Conservation (phyloP, 257 asterid genomes). For the Gentiana straminea region DNA sequence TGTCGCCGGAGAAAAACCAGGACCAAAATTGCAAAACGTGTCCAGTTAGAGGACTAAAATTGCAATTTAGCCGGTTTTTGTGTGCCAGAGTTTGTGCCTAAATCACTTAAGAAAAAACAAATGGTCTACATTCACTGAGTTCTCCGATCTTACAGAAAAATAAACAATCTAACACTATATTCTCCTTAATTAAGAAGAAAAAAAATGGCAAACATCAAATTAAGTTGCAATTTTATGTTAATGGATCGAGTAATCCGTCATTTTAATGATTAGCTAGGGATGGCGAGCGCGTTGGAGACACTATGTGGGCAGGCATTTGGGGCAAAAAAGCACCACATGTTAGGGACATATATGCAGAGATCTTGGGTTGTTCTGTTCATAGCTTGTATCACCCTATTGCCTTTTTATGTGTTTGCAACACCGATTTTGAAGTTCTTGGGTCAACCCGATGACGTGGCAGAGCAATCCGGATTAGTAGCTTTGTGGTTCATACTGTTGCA, state of each 20-base stretch:
- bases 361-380: constrained; percentile 23
- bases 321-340: constrained; percentile 21
- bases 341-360: constrained; percentile 26
- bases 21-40: too few relatives aligned
- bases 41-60: too few relatives aligned
- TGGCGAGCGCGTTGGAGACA: constrained; percentile 38
- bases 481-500: constrained; percentile 25
- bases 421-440: constrained; percentile 24
- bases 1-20: too few relatives aligned
- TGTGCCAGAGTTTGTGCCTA: too few relatives aligned
- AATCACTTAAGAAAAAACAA: too few relatives aligned
- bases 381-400: constrained; percentile 16
- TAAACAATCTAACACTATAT: too few relatives aligned
- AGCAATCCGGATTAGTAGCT: constrained; percentile 15
- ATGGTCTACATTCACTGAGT: too few relatives aligned
- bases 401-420: constrained; percentile 21
- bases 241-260: background rate
- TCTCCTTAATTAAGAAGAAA: too few relatives aligned
- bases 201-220: too few relatives aligned
- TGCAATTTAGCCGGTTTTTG: too few relatives aligned
- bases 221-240: too few relatives aligned
- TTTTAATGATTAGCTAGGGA: constrained; percentile 20
- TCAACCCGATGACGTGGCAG: constrained; percentile 27
- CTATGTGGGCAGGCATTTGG: constrained; percentile 35
- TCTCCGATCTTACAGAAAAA: too few relatives aligned